Base-by-base conservation (phyloP, 2,329 filamentous ascomycete genomes). In the Cordyceps tenuipes region DNA sequence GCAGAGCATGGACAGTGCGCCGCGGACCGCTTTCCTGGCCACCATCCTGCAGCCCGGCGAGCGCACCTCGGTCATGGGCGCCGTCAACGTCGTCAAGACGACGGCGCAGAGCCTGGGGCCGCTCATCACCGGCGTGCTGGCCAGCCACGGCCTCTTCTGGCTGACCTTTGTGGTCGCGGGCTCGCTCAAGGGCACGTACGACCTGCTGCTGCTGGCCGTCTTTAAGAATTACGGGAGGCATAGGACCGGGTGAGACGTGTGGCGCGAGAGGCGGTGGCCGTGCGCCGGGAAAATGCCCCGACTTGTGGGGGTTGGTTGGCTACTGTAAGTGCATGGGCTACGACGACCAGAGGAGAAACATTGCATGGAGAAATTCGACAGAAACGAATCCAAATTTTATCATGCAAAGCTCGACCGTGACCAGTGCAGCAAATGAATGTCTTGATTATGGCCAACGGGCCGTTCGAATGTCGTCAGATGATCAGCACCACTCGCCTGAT, bases 41-140 rank as follows among this genome's bases (percentile, higher is more conserved):
- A 82, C 84, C 1, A 80, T 85, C 0, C 78, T 91, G 3, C 78
- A 82, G 10, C 79, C 86, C 0, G 75, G 78, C 2, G 87, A 91
- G 70, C 79, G 88, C 1, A 91, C 88, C 0, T 85, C 86, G 0
- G 82, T 89, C 12, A 86, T 91, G 82, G 88, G 88, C 0, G 75
- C 85, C 0, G 77, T 89, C 3, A 90, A 89, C 63, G 82, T 87
- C 0, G 81, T 87, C 31, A 89, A 88, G 71, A 90, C 87, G 0
- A 74, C 79, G 6, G 77, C 80, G 5, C 82, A 86, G 68, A 86
- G 82, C 61, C 67, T 82, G 1, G 87, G 87, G 0, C 85, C 86
- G 0, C 69, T 83, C 0, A 73, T 87, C 19, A 88, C 87, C 0
- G 88, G 88, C n/a, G 66, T 84, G 0, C 67, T 90, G 49, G 83